Conservation (phyloP, 306 rosid species). For the Lathyrus oleraceus region DNA sequence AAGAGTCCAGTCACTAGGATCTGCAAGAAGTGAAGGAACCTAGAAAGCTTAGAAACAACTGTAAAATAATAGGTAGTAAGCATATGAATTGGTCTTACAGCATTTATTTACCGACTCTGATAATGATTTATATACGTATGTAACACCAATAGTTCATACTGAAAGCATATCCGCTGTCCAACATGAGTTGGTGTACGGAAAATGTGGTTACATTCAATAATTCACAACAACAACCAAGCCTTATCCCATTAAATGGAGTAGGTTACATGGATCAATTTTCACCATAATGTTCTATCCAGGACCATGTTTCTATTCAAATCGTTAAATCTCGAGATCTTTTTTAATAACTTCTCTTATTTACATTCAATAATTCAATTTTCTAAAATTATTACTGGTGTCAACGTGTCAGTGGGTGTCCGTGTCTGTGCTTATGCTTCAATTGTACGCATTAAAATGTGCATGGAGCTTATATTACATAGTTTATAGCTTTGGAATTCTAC, state of each 20-base stretch:
- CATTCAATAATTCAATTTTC: not conserved
- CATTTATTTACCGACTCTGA: not conserved
- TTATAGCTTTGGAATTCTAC: constrained; percentile 29
- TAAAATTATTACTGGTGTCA: not conserved
- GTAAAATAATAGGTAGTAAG: constrained; percentile 32
- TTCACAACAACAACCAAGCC: not conserved
- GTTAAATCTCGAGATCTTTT: too few relatives aligned
- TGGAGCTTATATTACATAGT: constrained; percentile 16
- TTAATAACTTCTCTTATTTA: not conserved
- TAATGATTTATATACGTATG: not conserved
- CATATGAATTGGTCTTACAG: constrained; percentile 13
- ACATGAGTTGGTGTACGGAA: not conserved
- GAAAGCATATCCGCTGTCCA: not conserved
- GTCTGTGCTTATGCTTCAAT: not conserved
- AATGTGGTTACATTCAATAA: not conserved
- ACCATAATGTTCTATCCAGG: too few relatives aligned
- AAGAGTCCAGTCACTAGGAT: constrained; percentile 76
- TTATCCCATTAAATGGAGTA: too few relatives aligned
- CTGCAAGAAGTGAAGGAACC: constrained; percentile 54
- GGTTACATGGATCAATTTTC: too few relatives aligned
- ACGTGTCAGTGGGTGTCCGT: not conserved
- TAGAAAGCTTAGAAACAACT: constrained; percentile 19
- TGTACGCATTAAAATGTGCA: constrained; percentile 23
- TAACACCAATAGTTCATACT: not conserved
- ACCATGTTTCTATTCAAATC: too few relatives aligned